Evolutionary conservation across 345 rosid species (phyloP).

Genomic region (Rhodamnia rubescens): DNA sequence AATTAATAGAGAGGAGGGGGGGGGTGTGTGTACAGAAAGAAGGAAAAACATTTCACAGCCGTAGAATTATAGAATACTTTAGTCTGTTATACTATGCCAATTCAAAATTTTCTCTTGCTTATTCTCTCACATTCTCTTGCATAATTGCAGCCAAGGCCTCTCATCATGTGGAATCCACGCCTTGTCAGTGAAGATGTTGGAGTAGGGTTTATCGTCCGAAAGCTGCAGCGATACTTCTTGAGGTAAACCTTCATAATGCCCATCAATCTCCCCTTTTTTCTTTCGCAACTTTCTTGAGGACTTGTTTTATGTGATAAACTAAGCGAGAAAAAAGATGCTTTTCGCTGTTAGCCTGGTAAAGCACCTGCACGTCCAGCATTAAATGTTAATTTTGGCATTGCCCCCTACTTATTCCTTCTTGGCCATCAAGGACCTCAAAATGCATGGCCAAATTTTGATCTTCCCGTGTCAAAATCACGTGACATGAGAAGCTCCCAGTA

Average conservation of each 20-base stretch:
- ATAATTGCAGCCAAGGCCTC: constrained; percentile 67
- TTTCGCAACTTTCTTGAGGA: background rate
- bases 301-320: background rate
- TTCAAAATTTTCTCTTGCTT: background rate
- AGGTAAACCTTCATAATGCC: constrained; percentile 26
- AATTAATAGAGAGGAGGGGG: too few species aligned
- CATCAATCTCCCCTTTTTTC: background rate
- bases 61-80: background rate
- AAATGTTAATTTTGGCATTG: too few species aligned
- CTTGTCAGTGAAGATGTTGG: constrained; percentile 94
- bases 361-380: background rate
- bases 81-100: background rate
- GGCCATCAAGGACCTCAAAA: too few species aligned
- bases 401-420: too few species aligned
- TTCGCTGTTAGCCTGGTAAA: background rate
- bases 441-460: too few species aligned
- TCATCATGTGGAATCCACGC: constrained; percentile 97
- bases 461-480: too few species aligned
- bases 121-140: background rate
- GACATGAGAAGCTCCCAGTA: too few species aligned
- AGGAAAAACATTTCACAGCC: background rate
- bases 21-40: background rate
- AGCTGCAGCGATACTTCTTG: constrained; percentile 65
- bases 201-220: constrained; percentile 83
- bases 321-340: background rate